Base-by-base conservation (phyloP, 2,329 filamentous ascomycete species). In the Leptographium flavum region DNA sequence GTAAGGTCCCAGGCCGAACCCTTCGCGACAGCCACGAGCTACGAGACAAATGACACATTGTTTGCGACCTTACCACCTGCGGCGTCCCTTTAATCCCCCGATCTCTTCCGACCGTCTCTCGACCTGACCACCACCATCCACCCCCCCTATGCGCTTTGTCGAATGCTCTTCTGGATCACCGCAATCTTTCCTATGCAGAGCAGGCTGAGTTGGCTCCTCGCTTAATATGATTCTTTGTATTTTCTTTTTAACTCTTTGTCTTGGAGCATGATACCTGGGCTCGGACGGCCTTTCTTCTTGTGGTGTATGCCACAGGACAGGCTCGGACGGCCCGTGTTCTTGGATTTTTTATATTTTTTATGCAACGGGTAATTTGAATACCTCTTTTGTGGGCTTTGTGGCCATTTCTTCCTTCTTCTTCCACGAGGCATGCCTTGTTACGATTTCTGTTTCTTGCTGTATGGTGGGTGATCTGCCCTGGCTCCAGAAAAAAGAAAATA, bases 11-110 rank as follows among this genome's bases (percentile, higher is more conserved):
- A 30, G 14, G 9, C 17, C 11, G 8, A n/a, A 19, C 11, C 21
- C 27, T 21, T 33, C n/a, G 19, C 44, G 23, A 42, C 45, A 49
- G 45, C 49, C 48, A 53, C 45, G 52, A 49, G 48, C 51, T 46
- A 53, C 42, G 52, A 53, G 42, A 45, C 39, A 50, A n/a, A 46
- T 40, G 43, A 46, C 42, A 42, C n/a, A 30, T 23, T 31, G 32
- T 31, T 35, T 38, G 21, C 36, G 21, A 13, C 32, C 25, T 21
- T 21, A 49, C 33, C 40, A 37, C 44, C 48, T 48, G 43, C 46
- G 43, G 47, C 49, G 22, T 35, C 41, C 28, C 5, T 39, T 30
- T 13, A 23, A 25, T 36, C 30, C 19, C 21, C 23, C 23, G n/a
- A n/a, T n/a, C n/a, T n/a, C n/a, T n/a, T n/a, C n/a, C n/a, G n/a